phyloP scores from a whole-genome alignment of 805 yeast genomes.

The Pichia thaimueangensis region DNA sequence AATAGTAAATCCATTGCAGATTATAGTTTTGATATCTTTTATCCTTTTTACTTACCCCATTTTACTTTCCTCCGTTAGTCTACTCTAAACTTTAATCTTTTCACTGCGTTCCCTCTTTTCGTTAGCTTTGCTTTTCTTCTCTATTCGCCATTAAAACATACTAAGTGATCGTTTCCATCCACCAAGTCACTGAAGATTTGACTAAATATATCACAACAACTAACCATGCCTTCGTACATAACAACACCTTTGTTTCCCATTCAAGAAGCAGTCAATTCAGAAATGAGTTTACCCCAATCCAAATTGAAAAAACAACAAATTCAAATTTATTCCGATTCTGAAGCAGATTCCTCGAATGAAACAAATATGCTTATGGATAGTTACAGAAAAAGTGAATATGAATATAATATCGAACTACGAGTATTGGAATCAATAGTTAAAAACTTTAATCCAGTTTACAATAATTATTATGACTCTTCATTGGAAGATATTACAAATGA shows the following conservation, averaged over 20 bases:
- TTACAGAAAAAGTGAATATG: constrained; percentile 16
- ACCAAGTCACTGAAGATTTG: too few species aligned
- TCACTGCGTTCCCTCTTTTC: too few species aligned
- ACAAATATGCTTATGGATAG: constrained; percentile 10
- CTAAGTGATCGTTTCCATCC: too few species aligned
- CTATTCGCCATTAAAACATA: too few species aligned
- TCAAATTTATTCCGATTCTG: too few species aligned
- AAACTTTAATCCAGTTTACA: constrained; percentile 24
- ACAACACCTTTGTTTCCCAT: constrained; percentile 20
- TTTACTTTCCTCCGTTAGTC: too few species aligned
- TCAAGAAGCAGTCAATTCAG: constrained; percentile 16
- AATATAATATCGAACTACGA: constrained; percentile 19
- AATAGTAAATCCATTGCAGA: too few species aligned
- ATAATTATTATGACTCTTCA: constrained; percentile 26
- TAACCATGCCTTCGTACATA: constrained; percentile 13
- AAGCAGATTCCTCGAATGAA: constrained; percentile 1
- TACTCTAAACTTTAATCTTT: too few species aligned
- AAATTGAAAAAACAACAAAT: background rate
- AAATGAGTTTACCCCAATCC: constrained; percentile 7
- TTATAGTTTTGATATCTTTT: too few species aligned
- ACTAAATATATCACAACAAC: too few species aligned
- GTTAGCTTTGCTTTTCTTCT: background rate
- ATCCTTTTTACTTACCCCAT: too few species aligned
- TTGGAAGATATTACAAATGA: constrained; percentile 22
- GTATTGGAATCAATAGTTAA: constrained; percentile 18